Evolutionary conservation across 2,329 filamentous ascomycete genomes (phyloP).

Genomic region (Calycina marina): DNA sequence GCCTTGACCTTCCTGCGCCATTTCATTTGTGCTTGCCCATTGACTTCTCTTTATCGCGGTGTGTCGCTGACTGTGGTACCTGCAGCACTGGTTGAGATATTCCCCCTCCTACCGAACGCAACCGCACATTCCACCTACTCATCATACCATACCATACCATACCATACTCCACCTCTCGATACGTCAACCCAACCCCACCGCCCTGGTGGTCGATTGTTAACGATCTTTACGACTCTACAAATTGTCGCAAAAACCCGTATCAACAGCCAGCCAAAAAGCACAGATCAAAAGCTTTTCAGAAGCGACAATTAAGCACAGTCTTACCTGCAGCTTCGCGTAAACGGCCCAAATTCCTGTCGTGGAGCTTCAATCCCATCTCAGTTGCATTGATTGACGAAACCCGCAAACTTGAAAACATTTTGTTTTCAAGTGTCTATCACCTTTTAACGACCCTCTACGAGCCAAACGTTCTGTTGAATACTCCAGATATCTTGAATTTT

Average conservation of each 20-base stretch:
- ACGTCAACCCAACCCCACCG: background rate
- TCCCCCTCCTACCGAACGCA: constrained; percentile 7
- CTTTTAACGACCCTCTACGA: constrained; percentile 29
- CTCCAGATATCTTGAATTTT: constrained; percentile 18
- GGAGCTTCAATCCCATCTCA: constrained; percentile 22
- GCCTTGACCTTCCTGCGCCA: constrained; percentile 3
- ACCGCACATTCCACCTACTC: constrained; percentile 1
- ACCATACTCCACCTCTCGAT: constrained; percentile 1
- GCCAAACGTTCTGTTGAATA: constrained; percentile 23
- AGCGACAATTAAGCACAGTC: constrained; percentile 23
- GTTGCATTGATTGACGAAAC: constrained; percentile 21
- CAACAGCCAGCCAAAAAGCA: no score
- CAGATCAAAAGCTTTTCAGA: constrained; percentile 15
- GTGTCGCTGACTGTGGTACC: constrained; percentile 22
- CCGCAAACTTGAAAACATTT: background rate
- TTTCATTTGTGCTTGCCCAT: constrained; percentile 16
- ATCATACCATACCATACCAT: constrained; percentile 1
- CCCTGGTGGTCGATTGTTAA: constrained; percentile 7
- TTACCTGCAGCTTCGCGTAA: constrained; percentile 23
- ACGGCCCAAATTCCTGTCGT: constrained; percentile 19
- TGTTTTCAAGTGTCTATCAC: constrained; percentile 1
- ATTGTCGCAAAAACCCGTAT: constrained; percentile 16
- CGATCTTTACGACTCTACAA: constrained; percentile 18
- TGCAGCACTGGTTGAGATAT: constrained; percentile 23
- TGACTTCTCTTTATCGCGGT: constrained; percentile 8